Percentiles rank a stretch among this genome's conserved stretches.
Evolutionary conservation across 805 yeast species (phyloP).

Genomic region (Kuraishia molischiana): DNA sequence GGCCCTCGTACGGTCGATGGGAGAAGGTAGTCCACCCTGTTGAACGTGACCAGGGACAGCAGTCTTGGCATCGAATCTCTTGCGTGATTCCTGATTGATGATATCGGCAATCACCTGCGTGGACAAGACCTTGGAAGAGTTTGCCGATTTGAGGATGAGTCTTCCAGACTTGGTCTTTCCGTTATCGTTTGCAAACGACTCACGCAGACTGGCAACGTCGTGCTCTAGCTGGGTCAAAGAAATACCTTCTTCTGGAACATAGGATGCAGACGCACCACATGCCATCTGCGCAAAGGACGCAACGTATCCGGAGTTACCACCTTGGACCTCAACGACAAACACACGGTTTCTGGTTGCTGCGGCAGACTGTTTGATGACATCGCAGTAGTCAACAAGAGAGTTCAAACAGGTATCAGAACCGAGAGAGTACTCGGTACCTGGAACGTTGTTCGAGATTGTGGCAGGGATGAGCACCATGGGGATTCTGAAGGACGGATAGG

Average conservation of each 20-base stretch:
- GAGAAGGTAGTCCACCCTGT: conserved; percentile 93
- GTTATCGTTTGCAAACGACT: conserved; percentile 58
- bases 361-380: conserved; percentile 89
- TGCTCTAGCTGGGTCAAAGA: conserved; percentile 57
- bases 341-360: conserved; percentile 90
- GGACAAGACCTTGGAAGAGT: conserved; percentile 73
- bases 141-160: conserved; percentile 72
- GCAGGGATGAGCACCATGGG: conserved; percentile 94
- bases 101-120: conserved; percentile 79
- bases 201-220: conserved; percentile 63
- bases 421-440: conserved; percentile 95
- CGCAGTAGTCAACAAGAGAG: conserved; percentile 85
- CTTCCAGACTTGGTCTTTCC: conserved; percentile 84
- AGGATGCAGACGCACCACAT: conserved; percentile 86
- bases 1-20: conserved; percentile 87
- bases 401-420: conserved; percentile 96
- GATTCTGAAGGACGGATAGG: conserved; percentile 86
- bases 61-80: conserved; percentile 80
- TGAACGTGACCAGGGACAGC: conserved; percentile 98
- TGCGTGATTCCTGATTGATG: conserved; percentile 67
- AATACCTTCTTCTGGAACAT: conserved; percentile 82
- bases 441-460: conserved; percentile 94
- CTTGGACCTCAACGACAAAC: conserved; percentile 96
- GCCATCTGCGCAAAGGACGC: conserved; percentile 80
- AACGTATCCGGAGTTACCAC: conserved; percentile 92